Evolutionary conservation across 108 stramenopile species (phyloP), one percentile per base, ranked within the genome.

Genomic region (Fragilaria radians): DNA sequence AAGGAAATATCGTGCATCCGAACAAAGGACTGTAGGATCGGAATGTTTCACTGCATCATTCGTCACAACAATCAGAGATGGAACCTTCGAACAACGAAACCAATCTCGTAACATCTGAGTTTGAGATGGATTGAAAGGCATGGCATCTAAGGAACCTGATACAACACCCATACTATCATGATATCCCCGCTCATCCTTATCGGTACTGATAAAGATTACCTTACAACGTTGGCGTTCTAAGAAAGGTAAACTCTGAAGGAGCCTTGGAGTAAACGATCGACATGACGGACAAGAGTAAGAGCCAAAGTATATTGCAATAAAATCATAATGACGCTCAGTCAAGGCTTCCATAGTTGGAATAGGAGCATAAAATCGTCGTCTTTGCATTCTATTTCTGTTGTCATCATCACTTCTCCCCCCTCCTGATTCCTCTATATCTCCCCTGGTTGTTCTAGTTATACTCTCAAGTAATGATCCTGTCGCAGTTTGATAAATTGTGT

Each of bases 271-370:
- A 31, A 77, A 77, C 30, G 65, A 51, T 31, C 61, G 63, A 28
- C 76, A 77, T 34, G 48, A 48, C 14, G 76, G 76, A 69, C 76
- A 77, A 31, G 72, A 77, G 67, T 77, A 65, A 32, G 76, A 71
- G 24, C 71, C 76, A 48, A 77, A 50, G 51, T 72, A 77, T 42
- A 70, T 27, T 22, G 68, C 68, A 27, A 70, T 57, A 23, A 57
- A 64, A n/a, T 59, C 46, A 28, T 64, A 70, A 4, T 17, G 5
- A 17, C 55, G 17, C 30, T 19, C 46, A 33, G 63, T 57, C n/a
- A 70, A 50, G 18, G 68, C 68, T 5, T 31, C 46, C 4, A 23
- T 28, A 46, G 61, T 70, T 26, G 68, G 61, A 0, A 62, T n/a
- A n/a, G n/a, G n/a, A n/a, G n/a, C n/a, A n/a, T n/a, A n/a, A n/a